These are phyloP conservation scores for Clathrus columnatus DNA, from an alignment of 768 basidiomycete genomes.

Conservation along the genomic window DNA sequence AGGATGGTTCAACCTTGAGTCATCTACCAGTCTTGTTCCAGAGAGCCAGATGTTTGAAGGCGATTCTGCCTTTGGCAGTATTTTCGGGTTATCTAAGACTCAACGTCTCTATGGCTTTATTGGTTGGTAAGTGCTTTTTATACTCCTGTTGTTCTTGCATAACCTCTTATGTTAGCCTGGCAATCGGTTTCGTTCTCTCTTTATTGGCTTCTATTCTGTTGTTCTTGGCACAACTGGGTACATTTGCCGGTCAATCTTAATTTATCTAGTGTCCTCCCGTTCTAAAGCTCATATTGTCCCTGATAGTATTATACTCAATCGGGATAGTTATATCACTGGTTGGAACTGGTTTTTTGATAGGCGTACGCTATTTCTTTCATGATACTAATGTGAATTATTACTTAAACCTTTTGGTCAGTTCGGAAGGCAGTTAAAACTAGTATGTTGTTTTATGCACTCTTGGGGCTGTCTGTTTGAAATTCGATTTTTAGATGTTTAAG, in stretches of 20 bases:
- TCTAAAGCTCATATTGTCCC: neutral
- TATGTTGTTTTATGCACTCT: conserved; percentile 24
- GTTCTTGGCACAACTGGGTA: conserved; percentile 55
- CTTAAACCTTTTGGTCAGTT: conserved; percentile 42
- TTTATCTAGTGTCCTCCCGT: conserved; percentile 5
- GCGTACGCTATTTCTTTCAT: conserved; percentile 41
- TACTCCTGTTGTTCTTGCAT: neutral
- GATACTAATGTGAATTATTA: conserved; percentile 5
- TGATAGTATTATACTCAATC: conserved; percentile 36
- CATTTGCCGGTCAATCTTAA: conserved; percentile 67
- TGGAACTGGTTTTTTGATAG: conserved; percentile 87
- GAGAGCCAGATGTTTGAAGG: conserved; percentile 83
- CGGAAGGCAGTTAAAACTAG: conserved; percentile 71
- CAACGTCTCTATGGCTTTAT: conserved; percentile 82
- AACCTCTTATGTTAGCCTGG: conserved; percentile 39
- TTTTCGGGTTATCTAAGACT: conserved; percentile 67
- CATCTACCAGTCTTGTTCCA: conserved; percentile 51
- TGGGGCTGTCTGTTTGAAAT: neutral
- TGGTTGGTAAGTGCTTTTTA: conserved; percentile 51
- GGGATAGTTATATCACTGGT: conserved; percentile 76
- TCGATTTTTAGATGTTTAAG: conserved; percentile 69
- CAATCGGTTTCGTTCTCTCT: conserved; percentile 70
- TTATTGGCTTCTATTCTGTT: conserved; percentile 71
- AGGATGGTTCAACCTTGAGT: conserved; percentile 84
- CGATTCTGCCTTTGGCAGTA: conserved; percentile 70